Evolutionary conservation across 176 grass and related monocot genomes (phyloP), one percentile per base, ranked within the genome.

Genomic region (Carex myosuroides): DNA sequence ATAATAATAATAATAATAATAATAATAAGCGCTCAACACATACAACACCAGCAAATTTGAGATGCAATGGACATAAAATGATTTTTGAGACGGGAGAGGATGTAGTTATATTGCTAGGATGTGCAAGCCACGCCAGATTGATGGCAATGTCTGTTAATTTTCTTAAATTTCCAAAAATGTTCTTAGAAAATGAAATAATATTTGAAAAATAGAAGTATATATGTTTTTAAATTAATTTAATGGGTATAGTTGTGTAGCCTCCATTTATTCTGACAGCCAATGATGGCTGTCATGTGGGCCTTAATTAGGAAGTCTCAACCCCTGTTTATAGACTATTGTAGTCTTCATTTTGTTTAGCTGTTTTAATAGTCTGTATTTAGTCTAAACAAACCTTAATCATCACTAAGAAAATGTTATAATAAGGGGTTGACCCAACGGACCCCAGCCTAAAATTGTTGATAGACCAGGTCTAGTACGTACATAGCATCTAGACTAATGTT

Each of bases 181-280:
- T 76, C 21, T 26, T 62, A 7, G 7, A 62, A 62, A 60, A 60
- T 20, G 17, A 60, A 60, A 60, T 60, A 6, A 68, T 32, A 0
- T 68, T 52, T 52, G 1, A 74, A 29, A 75, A 26, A 52, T 12
- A 76, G 17, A 39, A 13, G 5, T 33, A 66, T 66, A 5, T 33
- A 33, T 66, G 12, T 66, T 30, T 29, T 2, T 30, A 29, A 56
- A 56, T 82, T 66, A 83, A 83, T 69, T 65, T 64, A 68, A 50
- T 17, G 22, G 22, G 4, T 10, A 83, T 69, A 83, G 42, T 55
- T 83, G 62, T 83, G 13, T 53, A 55, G 39, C 39, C 39, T 68
- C 24, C 22, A 83, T 83, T 83, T 52, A 83, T 83, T 83, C 44
- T 83, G 81, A 83, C 81, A 83, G 81, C 81, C 81, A 83, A 83